Conservation (phyloP, 139 green algal genomes). For the Dunaliella sp. region DNA sequence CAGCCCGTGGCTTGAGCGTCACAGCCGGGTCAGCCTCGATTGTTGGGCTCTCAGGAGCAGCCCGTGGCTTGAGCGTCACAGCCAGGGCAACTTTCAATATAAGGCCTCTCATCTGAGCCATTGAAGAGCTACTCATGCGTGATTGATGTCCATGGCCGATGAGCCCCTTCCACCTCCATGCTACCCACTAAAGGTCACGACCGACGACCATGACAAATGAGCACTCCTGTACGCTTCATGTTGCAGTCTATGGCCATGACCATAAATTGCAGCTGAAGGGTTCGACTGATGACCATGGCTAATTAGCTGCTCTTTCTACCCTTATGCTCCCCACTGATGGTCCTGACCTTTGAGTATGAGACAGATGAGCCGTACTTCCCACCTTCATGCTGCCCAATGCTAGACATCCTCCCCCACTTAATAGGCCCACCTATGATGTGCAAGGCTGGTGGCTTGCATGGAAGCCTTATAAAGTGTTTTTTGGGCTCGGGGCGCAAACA, state of each 20-base stretch:
- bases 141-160: not conserved
- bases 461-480: too few relatives aligned
- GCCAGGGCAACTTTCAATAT: not conserved
- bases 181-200: not conserved
- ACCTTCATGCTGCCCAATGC: too few relatives aligned
- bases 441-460: too few relatives aligned
- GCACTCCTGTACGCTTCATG: not conserved
- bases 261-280: too few relatives aligned
- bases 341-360: too few relatives aligned
- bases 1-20: not conserved
- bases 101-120: constrained; percentile 32
- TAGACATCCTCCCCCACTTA: too few relatives aligned
- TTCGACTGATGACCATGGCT: too few relatives aligned
- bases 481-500: too few relatives aligned
- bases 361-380: too few relatives aligned
- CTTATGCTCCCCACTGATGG: too few relatives aligned
- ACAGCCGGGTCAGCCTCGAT: not conserved
- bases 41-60: constrained; percentile 56
- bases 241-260: not conserved
- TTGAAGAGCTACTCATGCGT: not conserved
- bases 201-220: not conserved
- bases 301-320: too few relatives aligned
- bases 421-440: too few relatives aligned
- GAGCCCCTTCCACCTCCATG: not conserved
- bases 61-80: not conserved